Evolutionary conservation across 2,329 filamentous ascomycete species (phyloP), one percentile per base, ranked within the genome.

Genomic region (Cyphellophora attinorum): DNA sequence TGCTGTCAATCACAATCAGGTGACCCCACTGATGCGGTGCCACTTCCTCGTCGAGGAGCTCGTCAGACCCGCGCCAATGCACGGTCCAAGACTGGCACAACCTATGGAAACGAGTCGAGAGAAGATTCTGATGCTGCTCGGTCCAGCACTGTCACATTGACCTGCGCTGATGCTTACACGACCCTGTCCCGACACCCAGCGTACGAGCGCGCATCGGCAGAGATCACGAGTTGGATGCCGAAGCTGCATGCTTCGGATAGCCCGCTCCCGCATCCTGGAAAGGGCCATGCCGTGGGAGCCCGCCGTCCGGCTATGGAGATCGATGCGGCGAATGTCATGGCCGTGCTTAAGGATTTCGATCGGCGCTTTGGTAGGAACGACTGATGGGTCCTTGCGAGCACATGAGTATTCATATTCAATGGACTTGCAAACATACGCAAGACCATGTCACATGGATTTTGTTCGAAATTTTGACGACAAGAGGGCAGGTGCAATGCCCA

Each of bases 291-390:
- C 40, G 21, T 25, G 21, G 21, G 21, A 8, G 21, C 31, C 38
- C 58, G 61, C 41, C 64, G 64, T 36, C 69, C 70, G 27, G 76
- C 81, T 1, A 76, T 86, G 49, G 82, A 88, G 54, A 81, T 88
- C 11, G 82, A 88, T 58, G 81, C 82, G 5, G 82, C 82, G 1
- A 86, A 81, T 55, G 85, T 88, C 35, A 86, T 88, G 82, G 80
- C 79, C 27, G 82, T 86, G n/a, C 60, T 88, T 40, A 83, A 82
- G 56, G 79, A 82, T 44, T 88, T 88, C 59, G 82, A 88, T 50
- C 69, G 84, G 32, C 65, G 82, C 35, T 88, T 88, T 54, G 76
- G 76, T 11, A 35, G 45, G 30, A 47, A 44, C 29, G 27, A 29
- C 19, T 47, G 35, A 45, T n/a, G n/a, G n/a, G n/a, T n/a, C n/a